Base-by-base conservation (phyloP, 2,329 filamentous ascomycete genomes). In the Nemania sp. region DNA sequence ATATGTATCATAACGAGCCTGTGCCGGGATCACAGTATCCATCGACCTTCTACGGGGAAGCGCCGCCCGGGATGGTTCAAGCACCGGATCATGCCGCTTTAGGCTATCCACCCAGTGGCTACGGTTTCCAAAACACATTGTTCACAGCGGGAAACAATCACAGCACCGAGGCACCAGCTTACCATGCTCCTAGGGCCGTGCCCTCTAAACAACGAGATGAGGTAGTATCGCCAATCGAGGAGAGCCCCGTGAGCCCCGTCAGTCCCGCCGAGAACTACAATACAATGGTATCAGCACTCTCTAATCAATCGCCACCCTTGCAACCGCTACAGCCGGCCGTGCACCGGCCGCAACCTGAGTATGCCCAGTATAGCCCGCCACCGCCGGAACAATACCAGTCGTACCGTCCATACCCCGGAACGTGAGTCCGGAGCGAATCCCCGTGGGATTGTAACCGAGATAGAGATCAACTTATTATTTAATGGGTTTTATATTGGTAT, bases 11-110 rank as follows among this genome's bases (percentile, higher is more conserved):
- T 2, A 52, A 64, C 43, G 61, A 62, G 34, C 46, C 58, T n/a
- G 51, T 61, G 41, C 64, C 65, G n/a, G 65, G 64, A 42, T 62
- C 60, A 30, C 60, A 64, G 26, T 66, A 66, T 42, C 54, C 60
- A 5, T 68, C 65, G 17, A 65, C 64, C 5, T 68, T 66, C 44
- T 68, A 64, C 39, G 65, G 65, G 11, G 65, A 66, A 48, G 41
- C 62, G n/a, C 65, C 65, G 11, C 65, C 62, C 15, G 62, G 62
- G 3, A 66, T 68, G 64, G 53, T 46, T 5, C 61, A 66, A 11
- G 49, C 50, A 22, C 54, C 58, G 5, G 58, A 62, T 9, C 60
- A 62, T 8, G 53, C 53, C 6, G 31, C 56, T 7, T 36, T 56
- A 23, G 46, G 43, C 24, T 59, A 61, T 22, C 57, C 55, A 5